Evolutionary conservation across 768 basidiomycete genomes (phyloP), one percentile per base, ranked within the genome.

Genomic region (Dictyophora rubrovolvata): DNA sequence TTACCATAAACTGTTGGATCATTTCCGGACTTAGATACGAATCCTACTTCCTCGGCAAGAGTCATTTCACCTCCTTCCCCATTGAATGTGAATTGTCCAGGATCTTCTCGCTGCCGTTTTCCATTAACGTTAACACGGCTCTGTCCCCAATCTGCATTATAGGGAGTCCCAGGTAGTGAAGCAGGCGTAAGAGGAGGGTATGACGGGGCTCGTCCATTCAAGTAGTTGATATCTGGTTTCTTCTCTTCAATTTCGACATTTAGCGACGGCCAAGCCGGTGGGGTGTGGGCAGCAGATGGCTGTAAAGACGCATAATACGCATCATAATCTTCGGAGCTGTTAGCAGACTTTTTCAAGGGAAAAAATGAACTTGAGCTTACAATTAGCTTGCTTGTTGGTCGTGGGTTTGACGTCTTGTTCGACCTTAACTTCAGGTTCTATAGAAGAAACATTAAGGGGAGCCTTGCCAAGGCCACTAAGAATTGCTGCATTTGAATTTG

Each of bases 221-320:
- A 56, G 21, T 53, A 58, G 2, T 49, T 22, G 18, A 57, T 21
- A 20, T 58, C 50, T 1, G 85, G 83, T 61, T 87, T 89, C 53
- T 75, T 71, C 56, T 89, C 89, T 62, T 84, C 82, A 1, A 48
- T 23, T 20, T 88, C 87, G 2, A 86, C 86, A 23, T 82, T 79
- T 14, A 52, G 51, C 63, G 69, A 68, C 48, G 70, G 70, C 57
- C 79, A 72, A 46, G 88, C 87, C 0, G 79, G 71, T 10, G 87
- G 83, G 3, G 81, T 78, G 9, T 75, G 75, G 14, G 75, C 75
- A 0, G 84, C 85, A 1, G 83, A 85, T 10, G 83, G 85, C 28
- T 64, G 42, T 47, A 91, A 72, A 12, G 83, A 84, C 21, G 89
- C 88, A 62, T 91, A 91, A 63, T 91, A 91, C 59, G 85, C 85